Base-by-base conservation (phyloP, 176 grass and related monocot species). In the Olyra latifolia region DNA sequence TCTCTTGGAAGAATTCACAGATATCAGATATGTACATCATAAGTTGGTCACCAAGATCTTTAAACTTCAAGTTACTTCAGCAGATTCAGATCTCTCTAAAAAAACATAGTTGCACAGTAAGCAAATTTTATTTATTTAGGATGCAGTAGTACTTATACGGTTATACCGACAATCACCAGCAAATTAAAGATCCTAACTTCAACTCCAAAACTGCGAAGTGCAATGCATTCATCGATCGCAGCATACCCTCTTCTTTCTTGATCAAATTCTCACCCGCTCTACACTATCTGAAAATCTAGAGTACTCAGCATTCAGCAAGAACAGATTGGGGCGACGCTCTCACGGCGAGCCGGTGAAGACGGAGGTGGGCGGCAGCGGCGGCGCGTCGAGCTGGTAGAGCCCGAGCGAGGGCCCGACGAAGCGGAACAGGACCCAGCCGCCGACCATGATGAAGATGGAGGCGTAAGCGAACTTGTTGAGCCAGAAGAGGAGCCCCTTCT, bases 391-490 rank as follows among this genome's bases (percentile, higher is more conserved):
- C 86, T 98, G 86, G 72, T 98, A 98, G 22, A 98, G 55, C 0
- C 92, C 92, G 19, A 92, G 24, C 19, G 86, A 84, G 7, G 95
- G 92, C 0, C 95, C 95, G 47, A 98, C 88, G 87, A 98, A 98
- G 74, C 90, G 92, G 84, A 98, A 98, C 16, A 98, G 85, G 63
- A 98, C 50, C 95, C 95, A 98, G 24, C 76, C 92, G 64, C 92
- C 92, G 53, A 84, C 69, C 49, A 95, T 70, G 77, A 91, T 72
- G 82, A 93, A 98, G 82, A 98, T 98, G 72, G 92, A 93, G 55
- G 90, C 90, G 75, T 98, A 98, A 39, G 95, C 92, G 45, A 95
- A 87, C 85, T 98, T 98, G 86, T 98, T 98, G 83, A 98, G 85
- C 95, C 90, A 98, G 82, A 91, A 98, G 60, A 98, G 92, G 32